These are phyloP conservation scores for Dendrobium nobile DNA, from an alignment of 106 monocot species.

Conservation along the genomic window DNA sequence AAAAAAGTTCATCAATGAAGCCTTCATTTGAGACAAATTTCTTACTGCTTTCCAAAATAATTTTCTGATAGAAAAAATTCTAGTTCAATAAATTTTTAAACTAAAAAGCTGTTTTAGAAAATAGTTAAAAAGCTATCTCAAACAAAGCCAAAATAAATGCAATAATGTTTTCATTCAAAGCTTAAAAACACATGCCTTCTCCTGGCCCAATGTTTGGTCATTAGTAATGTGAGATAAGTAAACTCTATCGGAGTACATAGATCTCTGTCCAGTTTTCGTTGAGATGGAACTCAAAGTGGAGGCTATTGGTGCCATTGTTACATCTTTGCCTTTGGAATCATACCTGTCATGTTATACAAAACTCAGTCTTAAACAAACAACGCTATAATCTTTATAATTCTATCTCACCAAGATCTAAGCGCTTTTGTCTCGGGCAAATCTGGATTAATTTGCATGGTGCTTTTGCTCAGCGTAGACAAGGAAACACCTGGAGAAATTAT, in stretches of 20 bases:
- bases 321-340: constrained; percentile 65
- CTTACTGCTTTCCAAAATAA: no score
- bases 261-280: constrained; percentile 49
- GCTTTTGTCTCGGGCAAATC: constrained; percentile 68
- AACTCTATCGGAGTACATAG: constrained; percentile 83
- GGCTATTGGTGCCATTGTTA: constrained; percentile 47
- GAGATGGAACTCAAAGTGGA: constrained; percentile 34
- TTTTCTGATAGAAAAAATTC: no score
- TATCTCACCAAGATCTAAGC: constrained; percentile 66
- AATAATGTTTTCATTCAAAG: not conserved
- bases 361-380: not conserved
- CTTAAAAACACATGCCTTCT: constrained; percentile 45
- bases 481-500: constrained; percentile 48
- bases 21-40: no score
- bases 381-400: not conserved
- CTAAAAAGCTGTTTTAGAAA: no score
- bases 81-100: no score
- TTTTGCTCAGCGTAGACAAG: constrained; percentile 69
- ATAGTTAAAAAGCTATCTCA: no score
- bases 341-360: constrained; percentile 40
- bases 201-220: constrained; percentile 64
- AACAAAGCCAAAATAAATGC: not conserved
- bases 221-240: constrained; percentile 68
- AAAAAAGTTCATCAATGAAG: not conserved
- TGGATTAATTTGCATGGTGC: constrained; percentile 69